A percentile compares a stretch with the other conserved stretches of the same genome.
These are phyloP conservation scores for Coniochaeta prunicola DNA, from an alignment of 2,329 filamentous ascomycete genomes.

Conservation along the genomic window DNA sequence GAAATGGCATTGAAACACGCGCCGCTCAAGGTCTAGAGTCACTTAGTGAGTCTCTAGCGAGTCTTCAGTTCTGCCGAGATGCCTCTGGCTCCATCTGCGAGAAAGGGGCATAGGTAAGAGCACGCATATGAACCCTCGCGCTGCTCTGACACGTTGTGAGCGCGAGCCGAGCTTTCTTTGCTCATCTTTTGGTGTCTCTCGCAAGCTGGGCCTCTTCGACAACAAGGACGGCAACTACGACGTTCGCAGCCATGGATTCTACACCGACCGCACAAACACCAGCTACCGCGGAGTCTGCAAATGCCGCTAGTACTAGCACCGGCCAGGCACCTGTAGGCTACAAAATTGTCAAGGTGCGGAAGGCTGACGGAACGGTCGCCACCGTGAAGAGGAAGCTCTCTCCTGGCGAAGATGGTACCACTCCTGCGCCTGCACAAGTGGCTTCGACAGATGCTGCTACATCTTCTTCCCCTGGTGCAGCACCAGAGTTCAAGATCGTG, in stretches of 20 bases:
- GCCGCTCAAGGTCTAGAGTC: background rate
- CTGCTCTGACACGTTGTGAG: background rate
- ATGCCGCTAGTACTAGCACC: background rate
- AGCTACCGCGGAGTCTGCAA: background rate
- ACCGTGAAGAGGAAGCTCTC: background rate
- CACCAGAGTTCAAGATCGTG: background rate
- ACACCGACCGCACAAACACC: background rate
- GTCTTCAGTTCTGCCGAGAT: background rate
- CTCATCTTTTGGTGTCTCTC: background rate
- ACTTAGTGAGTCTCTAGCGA: background rate
- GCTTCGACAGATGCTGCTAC: background rate
- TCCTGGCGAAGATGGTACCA: background rate
- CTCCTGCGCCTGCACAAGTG: background rate
- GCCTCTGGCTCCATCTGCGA: background rate
- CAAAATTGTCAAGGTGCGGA: background rate
- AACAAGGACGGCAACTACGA: too few species aligned
- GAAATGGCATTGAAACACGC: background rate
- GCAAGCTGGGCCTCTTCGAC: background rate
- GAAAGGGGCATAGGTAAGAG: background rate
- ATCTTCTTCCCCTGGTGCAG: background rate
- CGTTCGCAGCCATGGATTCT: background rate
- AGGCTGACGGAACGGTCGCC: background rate
- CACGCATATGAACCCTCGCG: background rate
- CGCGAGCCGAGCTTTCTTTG: background rate
- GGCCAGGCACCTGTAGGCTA: background rate